Evolutionary conservation across 2,329 filamentous ascomycete species (phyloP), one percentile per base, ranked within the genome.

Genomic region (Trichoderma lentiforme): DNA sequence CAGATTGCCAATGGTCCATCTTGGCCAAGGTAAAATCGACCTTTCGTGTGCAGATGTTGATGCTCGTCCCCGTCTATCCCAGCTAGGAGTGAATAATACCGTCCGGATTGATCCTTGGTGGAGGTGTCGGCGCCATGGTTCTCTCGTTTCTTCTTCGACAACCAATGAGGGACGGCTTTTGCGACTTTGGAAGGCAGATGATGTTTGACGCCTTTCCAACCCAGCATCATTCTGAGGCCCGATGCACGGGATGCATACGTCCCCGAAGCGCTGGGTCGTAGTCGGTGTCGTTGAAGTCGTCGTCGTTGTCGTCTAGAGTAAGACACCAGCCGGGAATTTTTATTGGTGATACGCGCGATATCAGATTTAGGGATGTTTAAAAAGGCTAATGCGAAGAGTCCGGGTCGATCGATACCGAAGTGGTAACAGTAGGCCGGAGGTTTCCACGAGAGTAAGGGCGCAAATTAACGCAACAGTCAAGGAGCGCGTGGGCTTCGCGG

Each of bases 151-250:
- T 77, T 78, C 75, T 78, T 80, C 4, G 79, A 78, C 15, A 79
- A 76, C 76, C 77, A 81, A 14, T 79, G 74, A 6, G 78, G 78
- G 30, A 72, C 66, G 3, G 43, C 60, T 61, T 72, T 70, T 34
- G 79, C 73, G 64, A 81, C 77, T 72, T 79, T 80, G 62, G 79
- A 77, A 60, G 80, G 77, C n/a, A 83, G 75, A 68, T 77, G 78
- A 26, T 76, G 79, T 74, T 81, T 82, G 66, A 83, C 77, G 32
- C 76, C 78, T 74, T 79, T 81, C 81, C 82, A 83, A 47, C 78
- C 78, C 47, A 71, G 69, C 82, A 83, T 83, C 43, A 71, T 79
- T 67, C 67, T 70, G 71, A 53, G 70, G 39, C 67, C 51, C 32
- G 61, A 70, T 51, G 26, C 47, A 30, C 39, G 58, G 39, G 61